phyloP scores from a whole-genome alignment of 306 rosid species.

The Dalbergia cultrata region DNA sequence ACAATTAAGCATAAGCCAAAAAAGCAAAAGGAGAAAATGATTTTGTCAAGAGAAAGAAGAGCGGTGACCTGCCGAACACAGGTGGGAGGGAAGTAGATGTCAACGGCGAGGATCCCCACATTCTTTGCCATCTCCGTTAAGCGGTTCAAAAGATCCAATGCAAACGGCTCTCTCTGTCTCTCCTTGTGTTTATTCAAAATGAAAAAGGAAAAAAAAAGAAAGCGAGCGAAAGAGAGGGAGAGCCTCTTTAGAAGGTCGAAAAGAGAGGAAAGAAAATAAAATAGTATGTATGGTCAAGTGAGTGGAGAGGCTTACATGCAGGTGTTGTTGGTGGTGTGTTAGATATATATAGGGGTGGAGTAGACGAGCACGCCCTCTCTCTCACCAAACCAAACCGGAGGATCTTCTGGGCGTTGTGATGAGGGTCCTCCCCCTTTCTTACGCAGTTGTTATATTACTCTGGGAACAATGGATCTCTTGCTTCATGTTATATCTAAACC shows the following conservation, averaged over 20 bases:
- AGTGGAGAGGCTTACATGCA: conserved; percentile 37
- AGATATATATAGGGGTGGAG: background rate
- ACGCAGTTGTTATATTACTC: no score
- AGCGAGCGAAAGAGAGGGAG: background rate
- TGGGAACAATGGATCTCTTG: no score
- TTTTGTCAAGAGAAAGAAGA: background rate
- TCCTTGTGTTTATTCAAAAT: no score
- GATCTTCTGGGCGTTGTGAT: no score
- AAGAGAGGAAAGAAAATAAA: background rate
- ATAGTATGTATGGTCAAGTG: background rate
- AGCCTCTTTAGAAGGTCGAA: background rate
- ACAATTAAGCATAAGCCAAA: background rate
- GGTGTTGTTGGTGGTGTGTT: background rate
- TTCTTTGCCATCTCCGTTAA: conserved; percentile 51
- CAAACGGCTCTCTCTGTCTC: background rate
- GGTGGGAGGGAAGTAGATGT: conserved; percentile 88
- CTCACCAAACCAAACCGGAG: background rate
- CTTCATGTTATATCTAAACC: no score
- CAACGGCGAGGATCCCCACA: conserved; percentile 90
- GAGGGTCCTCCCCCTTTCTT: background rate
- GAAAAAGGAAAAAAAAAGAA: background rate
- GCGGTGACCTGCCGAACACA: conserved; percentile 80
- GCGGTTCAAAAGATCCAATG: conserved; percentile 24
- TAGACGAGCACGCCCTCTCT: background rate
- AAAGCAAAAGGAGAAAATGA: background rate